Evolutionary conservation across 768 basidiomycete genomes (phyloP).

Genomic region (Termitomyces sp.): DNA sequence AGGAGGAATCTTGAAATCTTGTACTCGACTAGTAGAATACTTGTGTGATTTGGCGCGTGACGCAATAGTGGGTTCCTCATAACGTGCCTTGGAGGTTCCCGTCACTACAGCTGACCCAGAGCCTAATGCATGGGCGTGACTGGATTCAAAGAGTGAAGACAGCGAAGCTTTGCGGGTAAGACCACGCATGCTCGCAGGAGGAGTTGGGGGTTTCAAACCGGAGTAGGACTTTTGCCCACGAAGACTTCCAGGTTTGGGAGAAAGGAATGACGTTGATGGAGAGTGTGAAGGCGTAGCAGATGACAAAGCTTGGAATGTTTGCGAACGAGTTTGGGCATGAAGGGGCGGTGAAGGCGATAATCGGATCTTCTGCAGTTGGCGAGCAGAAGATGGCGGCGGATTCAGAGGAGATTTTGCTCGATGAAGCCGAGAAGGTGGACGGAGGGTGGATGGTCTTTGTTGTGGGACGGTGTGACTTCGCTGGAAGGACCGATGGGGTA

Average conservation of each 20-base stretch:
- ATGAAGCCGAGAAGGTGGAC: slow-evolving; percentile 66
- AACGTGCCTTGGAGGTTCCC: slow-evolving; percentile 47
- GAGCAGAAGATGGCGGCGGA: slow-evolving; percentile 66
- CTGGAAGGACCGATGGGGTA: slow-evolving; percentile 37
- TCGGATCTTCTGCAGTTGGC: slow-evolving; percentile 65
- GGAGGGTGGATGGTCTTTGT: slow-evolving; percentile 42
- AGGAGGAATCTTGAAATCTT: slow-evolving; percentile 71
- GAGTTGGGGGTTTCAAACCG: slow-evolving; percentile 72
- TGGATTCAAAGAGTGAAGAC: slow-evolving; percentile 67
- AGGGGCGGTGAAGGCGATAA: slow-evolving; percentile 70
- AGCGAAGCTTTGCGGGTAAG: slow-evolving; percentile 76
- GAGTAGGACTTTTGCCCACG: slow-evolving; percentile 84
- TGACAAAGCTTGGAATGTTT: slow-evolving; percentile 58
- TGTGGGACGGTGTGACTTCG: slow-evolving; percentile 63
- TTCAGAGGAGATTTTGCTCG: slow-evolving; percentile 71
- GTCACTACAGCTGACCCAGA: slow-evolving; percentile 38
- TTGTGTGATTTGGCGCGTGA: slow-evolving; percentile 74
- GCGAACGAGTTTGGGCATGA: slow-evolving; percentile 51
- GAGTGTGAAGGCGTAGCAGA: slow-evolving; percentile 43
- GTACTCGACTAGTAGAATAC: slow-evolving; percentile 60
- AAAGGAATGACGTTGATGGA: slow-evolving; percentile 56
- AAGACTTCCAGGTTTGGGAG: slow-evolving; percentile 69
- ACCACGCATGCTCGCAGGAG: slow-evolving; percentile 58
- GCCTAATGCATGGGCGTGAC: slow-evolving; percentile 52
- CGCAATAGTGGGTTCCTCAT: slow-evolving; percentile 77